A percentile compares a stretch with the other conserved stretches of the same genome.
Conservation (phyloP, 129 eudicot genomes). For the Lactuca sativa region DNA sequence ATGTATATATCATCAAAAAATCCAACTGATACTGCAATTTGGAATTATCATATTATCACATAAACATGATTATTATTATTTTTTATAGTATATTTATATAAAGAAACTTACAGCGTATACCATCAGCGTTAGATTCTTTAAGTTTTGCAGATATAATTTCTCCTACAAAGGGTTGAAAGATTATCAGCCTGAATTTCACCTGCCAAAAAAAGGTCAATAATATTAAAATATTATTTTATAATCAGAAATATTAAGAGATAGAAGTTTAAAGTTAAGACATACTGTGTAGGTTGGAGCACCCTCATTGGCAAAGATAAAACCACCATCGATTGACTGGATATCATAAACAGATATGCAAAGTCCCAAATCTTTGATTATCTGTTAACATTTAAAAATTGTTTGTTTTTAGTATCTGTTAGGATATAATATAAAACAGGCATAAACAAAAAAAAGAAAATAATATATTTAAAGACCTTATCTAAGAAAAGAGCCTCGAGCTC, state of each 20-base stretch:
- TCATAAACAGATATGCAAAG: conserved; percentile 75
- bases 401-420: neutral
- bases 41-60: too few relatives aligned
- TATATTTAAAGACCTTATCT: conserved; percentile 57
- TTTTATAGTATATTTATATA: neutral
- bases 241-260: neutral
- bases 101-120: conserved; percentile 64
- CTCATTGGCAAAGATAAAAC: conserved; percentile 66
- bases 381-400: neutral
- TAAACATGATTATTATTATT: too few relatives aligned
- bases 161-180: conserved; percentile 84
- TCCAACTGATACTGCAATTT: conserved; percentile 82
- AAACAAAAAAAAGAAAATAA: neutral
- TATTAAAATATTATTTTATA: neutral
- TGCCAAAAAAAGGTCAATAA: conserved; percentile 30
- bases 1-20: conserved; percentile 90
- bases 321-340: conserved; percentile 68
- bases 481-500: conserved; percentile 72
- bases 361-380: conserved; percentile 77
- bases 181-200: conserved; percentile 77
- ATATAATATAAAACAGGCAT: neutral
- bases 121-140: conserved; percentile 54
- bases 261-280: conserved; percentile 9
- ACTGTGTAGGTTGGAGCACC: conserved; percentile 92
- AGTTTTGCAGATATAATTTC: conserved; percentile 77